Evolutionary conservation across 352 stramenopile genomes (phyloP), one percentile per base, ranked within the genome.

Genomic region (Elongisporangium prolatum): DNA sequence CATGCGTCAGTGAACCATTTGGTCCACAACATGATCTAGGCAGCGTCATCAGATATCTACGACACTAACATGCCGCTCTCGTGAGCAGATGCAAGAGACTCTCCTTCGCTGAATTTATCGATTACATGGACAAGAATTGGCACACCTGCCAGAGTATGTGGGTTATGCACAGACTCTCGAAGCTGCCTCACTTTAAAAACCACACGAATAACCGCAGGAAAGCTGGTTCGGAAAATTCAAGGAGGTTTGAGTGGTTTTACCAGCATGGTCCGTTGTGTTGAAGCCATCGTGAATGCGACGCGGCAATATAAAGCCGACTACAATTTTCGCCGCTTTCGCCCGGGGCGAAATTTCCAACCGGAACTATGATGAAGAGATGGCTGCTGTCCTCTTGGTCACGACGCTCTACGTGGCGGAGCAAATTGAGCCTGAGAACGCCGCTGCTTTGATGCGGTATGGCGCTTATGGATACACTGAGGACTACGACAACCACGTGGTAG

Each of bases 71-170:
- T 1, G 47, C 4, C 0, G 10, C 54, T 0, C 25, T 67, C 0
- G 22, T 47, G 8, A 13, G 1, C 7, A 1, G 64, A 0, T 69
- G 63, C 21, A 5, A 18, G 2, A 47, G 20, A 0, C 0, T 64
- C n/a, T n/a, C n/a, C n/a, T n/a, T 28, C 16, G 5, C 21, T 0
- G 40, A 18, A 0, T 68, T 68, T 38, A 64, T 60, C n/a, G 50
- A 66, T 1, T 75, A 70, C 54, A 57, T 72, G 4, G 50, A 64
- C 13, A 10, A 5, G 3, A 75, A 75, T 25, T 72, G 68, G 64
- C 37, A 68, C 40, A 55, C n/a, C 0, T 72, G 58, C 21, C 13
- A 52, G 7, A 61, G 70, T 4, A 70, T 68, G 59, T 75, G 64
- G 61, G 64, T 72, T 3, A 47, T 68, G 52, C 8, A 58, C n/a